Evolutionary conservation across 805 yeast genomes (phyloP).

Genomic region (Metschnikowia reukaufii): DNA sequence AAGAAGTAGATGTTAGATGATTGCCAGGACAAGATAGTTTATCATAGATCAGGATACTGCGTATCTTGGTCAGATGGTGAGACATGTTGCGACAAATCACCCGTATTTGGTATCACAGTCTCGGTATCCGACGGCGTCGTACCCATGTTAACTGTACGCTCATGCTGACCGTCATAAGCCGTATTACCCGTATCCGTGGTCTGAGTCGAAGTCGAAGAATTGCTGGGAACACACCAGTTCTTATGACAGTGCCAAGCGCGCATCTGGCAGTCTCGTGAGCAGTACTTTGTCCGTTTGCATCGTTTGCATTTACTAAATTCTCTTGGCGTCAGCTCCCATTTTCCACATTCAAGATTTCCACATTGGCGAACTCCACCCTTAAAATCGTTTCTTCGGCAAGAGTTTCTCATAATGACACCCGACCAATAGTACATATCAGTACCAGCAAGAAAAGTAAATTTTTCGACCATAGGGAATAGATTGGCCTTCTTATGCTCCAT

Average conservation of each 20-base stretch:
- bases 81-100: slow-evolving; percentile 14
- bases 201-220: slow-evolving; percentile 27
- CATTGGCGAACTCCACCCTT: slow-evolving; percentile 93
- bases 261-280: slow-evolving; percentile 89
- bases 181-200: slow-evolving; percentile 13
- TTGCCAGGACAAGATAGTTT: not conserved
- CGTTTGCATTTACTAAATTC: slow-evolving; percentile 94
- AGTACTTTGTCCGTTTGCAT: slow-evolving; percentile 92
- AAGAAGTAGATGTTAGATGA: not conserved
- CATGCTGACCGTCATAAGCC: slow-evolving; percentile 13
- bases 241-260: slow-evolving; percentile 91
- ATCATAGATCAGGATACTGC: slow-evolving; percentile 12
- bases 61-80: slow-evolving; percentile 16
- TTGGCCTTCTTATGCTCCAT: slow-evolving; percentile 55
- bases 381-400: slow-evolving; percentile 85
- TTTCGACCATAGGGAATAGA: slow-evolving; percentile 87
- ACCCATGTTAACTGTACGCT: slow-evolving; percentile 17
- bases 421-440: slow-evolving; percentile 94
- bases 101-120: slow-evolving; percentile 12
- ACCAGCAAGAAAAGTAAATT: slow-evolving; percentile 71
- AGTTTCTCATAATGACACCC: slow-evolving; percentile 95
- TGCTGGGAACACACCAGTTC: slow-evolving; percentile 80
- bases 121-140: slow-evolving; percentile 19
- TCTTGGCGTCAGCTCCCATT: slow-evolving; percentile 87
- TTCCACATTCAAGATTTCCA: slow-evolving; percentile 89